Conservation (phyloP, 192 early-diverging fungal genomes). For the Backusella tarrabulga region DNA sequence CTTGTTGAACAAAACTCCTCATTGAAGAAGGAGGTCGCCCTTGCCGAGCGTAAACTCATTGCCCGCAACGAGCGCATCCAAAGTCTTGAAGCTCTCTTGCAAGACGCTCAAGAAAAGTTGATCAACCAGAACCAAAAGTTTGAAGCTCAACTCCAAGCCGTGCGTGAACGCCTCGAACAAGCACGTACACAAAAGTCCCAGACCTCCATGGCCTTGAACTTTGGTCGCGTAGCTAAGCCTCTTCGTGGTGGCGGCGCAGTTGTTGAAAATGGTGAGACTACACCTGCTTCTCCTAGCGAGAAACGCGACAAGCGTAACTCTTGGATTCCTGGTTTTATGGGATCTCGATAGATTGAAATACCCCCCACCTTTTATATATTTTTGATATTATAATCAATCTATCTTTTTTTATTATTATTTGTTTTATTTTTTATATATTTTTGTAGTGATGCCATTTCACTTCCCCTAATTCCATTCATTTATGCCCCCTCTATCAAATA, state of each 20-base stretch:
- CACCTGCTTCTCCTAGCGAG: constrained; percentile 26
- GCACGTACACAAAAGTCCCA: constrained; percentile 55
- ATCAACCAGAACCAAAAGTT: constrained; percentile 78
- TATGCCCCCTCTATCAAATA: not conserved
- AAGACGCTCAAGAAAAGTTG: constrained; percentile 83
- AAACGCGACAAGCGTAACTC: constrained; percentile 34
- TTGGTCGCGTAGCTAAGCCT: constrained; percentile 82
- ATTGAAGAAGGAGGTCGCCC: constrained; percentile 91
- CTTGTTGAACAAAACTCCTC: constrained; percentile 95
- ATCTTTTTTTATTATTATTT: not conserved
- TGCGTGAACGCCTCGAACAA: constrained; percentile 79
- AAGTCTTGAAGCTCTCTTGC: constrained; percentile 81
- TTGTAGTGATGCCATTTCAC: not conserved
- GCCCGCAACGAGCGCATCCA: constrained; percentile 94
- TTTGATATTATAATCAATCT: not conserved
- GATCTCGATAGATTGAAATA: constrained; percentile 14
- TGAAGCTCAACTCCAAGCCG: constrained; percentile 76
- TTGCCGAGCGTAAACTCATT: constrained; percentile 88
- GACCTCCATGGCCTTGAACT: constrained; percentile 34
- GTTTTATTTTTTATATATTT: not conserved
- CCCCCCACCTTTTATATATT: not conserved
- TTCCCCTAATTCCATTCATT: constrained; percentile 2
- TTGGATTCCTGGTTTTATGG: constrained; percentile 40
- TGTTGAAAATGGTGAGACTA: constrained; percentile 11
- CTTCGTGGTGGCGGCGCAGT: constrained; percentile 70